phyloP scores from a whole-genome alignment of 352 stramenopile genomes.

The Globisporangium okanoganense region DNA sequence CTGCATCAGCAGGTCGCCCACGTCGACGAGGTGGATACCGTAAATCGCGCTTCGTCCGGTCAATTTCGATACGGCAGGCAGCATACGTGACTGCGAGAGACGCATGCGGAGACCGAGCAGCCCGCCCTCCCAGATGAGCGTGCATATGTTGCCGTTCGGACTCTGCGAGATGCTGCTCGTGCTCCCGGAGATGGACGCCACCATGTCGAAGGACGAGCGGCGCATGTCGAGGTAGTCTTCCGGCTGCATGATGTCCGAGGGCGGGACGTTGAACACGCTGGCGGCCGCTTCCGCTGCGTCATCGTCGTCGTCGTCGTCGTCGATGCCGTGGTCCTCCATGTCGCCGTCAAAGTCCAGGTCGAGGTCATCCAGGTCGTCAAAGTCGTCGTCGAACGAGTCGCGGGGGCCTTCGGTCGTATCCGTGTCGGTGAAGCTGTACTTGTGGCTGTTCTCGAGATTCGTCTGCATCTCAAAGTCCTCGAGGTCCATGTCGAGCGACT shows the following conservation, averaged over 20 bases:
- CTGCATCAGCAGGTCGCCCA: slow-evolving; percentile 73
- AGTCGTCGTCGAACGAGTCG: slow-evolving; percentile 61
- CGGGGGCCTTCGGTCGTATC: slow-evolving; percentile 37
- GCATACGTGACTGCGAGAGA: slow-evolving; percentile 77
- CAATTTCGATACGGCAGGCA: slow-evolving; percentile 81
- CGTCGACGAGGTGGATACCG: slow-evolving; percentile 81
- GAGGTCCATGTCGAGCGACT: slow-evolving; percentile 83
- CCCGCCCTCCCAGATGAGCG: slow-evolving; percentile 80
- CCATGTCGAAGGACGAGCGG: slow-evolving; percentile 67
- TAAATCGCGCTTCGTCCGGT: slow-evolving; percentile 83
- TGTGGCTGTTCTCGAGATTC: slow-evolving; percentile 18
- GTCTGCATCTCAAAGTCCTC: slow-evolving; percentile 54
- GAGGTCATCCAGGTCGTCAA: slow-evolving; percentile 43
- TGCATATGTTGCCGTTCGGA: slow-evolving; percentile 65
- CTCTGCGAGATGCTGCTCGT: slow-evolving; percentile 57
- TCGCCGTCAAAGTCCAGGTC: slow-evolving; percentile 44
- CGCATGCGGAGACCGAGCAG: slow-evolving; percentile 69
- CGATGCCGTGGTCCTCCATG: slow-evolving; percentile 49
- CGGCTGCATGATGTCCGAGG: slow-evolving; percentile 11
- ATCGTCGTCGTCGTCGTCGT: slow-evolving; percentile 42
- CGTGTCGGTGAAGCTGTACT: slow-evolving; percentile 34
- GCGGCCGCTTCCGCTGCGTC: neutral
- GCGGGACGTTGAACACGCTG: slow-evolving; percentile 6
- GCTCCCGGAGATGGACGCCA: slow-evolving; percentile 62
- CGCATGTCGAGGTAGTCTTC: slow-evolving; percentile 63